phyloP scores from a whole-genome alignment of 2,329 filamentous ascomycete species.

The Fusarium sp. region DNA sequence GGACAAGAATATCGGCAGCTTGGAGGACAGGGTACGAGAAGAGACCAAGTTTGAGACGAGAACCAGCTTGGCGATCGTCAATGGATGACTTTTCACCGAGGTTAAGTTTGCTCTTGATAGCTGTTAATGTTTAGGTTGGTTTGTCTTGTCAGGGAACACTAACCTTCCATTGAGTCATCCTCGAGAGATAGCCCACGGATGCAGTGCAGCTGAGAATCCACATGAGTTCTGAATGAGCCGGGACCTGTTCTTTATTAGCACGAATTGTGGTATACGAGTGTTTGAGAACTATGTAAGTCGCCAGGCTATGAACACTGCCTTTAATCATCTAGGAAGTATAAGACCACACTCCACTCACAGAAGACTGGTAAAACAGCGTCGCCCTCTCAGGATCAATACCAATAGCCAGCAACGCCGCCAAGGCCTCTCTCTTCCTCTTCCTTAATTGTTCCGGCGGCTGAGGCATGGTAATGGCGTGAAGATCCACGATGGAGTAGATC shows the following conservation, averaged over 20 bases:
- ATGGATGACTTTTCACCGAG: conserved; percentile 70
- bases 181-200: conserved; percentile 90
- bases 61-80: conserved; percentile 70
- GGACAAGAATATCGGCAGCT: conserved; percentile 92
- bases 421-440: conserved; percentile 76
- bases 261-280: not conserved
- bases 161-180: conserved; percentile 99
- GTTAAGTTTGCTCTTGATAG: conserved; percentile 76
- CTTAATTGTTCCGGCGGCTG: conserved; percentile 74
- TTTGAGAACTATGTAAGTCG: too few relatives aligned
- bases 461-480: conserved; percentile 89
- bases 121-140: conserved; percentile 9
- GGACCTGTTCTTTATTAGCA: conserved; percentile 64
- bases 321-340: not conserved
- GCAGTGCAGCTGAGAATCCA: conserved; percentile 96
- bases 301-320: too few relatives aligned
- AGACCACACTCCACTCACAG: conserved; percentile 65
- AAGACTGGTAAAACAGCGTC: conserved; percentile 85
- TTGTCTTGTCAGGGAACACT: not conserved
- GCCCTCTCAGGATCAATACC: conserved; percentile 84
- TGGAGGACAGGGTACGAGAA: conserved; percentile 97
- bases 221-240: conserved; percentile 90
- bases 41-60: conserved; percentile 82
- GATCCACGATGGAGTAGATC: conserved; percentile 89
- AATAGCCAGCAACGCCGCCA: conserved; percentile 85